Base-by-base conservation (phyloP, 2,329 filamentous ascomycete species). In the Alternaria gansuensis region DNA sequence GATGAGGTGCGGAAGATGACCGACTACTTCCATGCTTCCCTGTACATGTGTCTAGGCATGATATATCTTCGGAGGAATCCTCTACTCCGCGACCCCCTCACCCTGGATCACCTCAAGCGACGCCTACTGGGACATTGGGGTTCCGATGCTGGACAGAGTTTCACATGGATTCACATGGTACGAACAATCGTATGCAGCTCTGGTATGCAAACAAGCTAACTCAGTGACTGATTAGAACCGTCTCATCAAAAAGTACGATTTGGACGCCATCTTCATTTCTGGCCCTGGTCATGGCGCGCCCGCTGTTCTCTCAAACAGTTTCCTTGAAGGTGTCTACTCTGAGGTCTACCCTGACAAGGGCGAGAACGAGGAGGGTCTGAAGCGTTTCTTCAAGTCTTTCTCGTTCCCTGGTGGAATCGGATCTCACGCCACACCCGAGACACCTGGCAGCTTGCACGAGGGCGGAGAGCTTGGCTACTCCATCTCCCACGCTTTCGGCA, bases 391-490 rank as follows among this genome's bases (percentile, higher is more conserved):
- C 85, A 92, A 92, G 80, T 86, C 89, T 65, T 93, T 93, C 79
- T 92, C 90, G 1, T 93, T 93, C 78, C 90, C 90, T 0, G 90
- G 90, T 17, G 90, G 90, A 54, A 88, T 92, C 68, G 90, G 90
- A 54, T 90, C 88, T 21, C 90, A 93, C 73, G 90, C 89, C 54
- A 93, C 90, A 0, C 90, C 90, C 1, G 90, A 93, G 79, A 92
- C 90, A 0, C 90, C 90, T 0, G 90, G 90, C 45, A 89, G 86
- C 71, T 83, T 92, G 62, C 90, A 93, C 73, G 90, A 93, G 75
- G 90, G 90, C 70, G 90, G 90, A 61, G 90, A 93, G 78, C 84
- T 93, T 23, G 90, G 90, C n/a, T 93, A 93, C 76, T 89, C 89
- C 8, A 83, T 93, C 65, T 92, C 89, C 0, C 90, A 93, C 70